A percentile compares a stretch with the other conserved stretches of the same genome.
phyloP scores from a whole-genome alignment of 2,329 filamentous ascomycete genomes.

The Pseudogymnoascus sp. region DNA sequence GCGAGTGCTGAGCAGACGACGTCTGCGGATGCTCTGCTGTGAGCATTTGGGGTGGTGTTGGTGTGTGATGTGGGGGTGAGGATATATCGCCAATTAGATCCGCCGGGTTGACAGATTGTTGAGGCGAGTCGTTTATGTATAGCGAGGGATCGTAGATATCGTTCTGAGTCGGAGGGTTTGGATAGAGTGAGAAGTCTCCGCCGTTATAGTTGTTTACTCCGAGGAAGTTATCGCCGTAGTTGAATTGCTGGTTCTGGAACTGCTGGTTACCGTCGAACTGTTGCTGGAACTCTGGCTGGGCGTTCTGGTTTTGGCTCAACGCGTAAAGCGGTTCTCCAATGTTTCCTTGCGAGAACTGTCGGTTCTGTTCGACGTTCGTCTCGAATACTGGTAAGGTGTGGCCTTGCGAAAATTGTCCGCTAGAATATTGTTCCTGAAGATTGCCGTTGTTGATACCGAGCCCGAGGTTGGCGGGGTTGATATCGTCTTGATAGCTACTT shows the following conservation, averaged over 20 bases:
- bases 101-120: conserved; percentile 37
- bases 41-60: conserved; percentile 25
- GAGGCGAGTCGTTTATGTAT: conserved; percentile 45
- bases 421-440: not conserved
- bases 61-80: conserved; percentile 27
- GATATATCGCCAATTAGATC: conserved; percentile 44
- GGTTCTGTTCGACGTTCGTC: conserved; percentile 33
- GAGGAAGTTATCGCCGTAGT: conserved; percentile 36
- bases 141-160: conserved; percentile 55
- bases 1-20: conserved; percentile 10
- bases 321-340: conserved; percentile 21
- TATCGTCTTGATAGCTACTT: conserved; percentile 1
- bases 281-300: conserved; percentile 15
- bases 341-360: conserved; percentile 26
- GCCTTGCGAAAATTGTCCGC: conserved; percentile 36
- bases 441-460: not conserved
- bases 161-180: conserved; percentile 41
- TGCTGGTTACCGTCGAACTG: conserved; percentile 34
- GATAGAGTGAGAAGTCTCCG: conserved; percentile 59
- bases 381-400: conserved; percentile 33
- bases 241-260: conserved; percentile 37
- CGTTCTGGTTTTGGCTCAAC: conserved; percentile 22
- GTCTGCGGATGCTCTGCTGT: conserved; percentile 11
- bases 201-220: conserved; percentile 44
- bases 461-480: conserved; percentile 2